Percentiles rank a stretch among this genome's conserved stretches.
These are phyloP conservation scores for Conticribra weissflogii DNA, from an alignment of 108 stramenopile genomes.

Conservation along the genomic window DNA sequence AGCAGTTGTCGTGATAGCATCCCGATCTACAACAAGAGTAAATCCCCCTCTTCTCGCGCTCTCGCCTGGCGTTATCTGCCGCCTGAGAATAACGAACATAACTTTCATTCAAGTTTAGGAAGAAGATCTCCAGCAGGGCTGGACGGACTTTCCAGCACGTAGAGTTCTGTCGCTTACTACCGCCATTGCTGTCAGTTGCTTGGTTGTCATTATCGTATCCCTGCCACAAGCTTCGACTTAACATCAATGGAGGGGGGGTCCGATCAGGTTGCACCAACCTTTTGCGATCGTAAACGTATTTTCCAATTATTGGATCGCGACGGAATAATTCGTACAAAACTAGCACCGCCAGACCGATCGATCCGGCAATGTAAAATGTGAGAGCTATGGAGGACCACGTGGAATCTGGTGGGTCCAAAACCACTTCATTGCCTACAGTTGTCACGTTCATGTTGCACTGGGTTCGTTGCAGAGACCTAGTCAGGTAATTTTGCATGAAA, in stretches of 20 bases:
- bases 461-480: too few species aligned
- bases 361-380: constrained; percentile 12
- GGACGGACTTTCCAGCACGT: neutral
- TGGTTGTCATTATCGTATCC: constrained; percentile 21
- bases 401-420: neutral
- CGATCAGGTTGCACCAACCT: constrained; percentile 37
- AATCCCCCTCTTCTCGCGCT: constrained; percentile 16
- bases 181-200: neutral
- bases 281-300: constrained; percentile 51
- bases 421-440: neutral
- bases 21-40: constrained; percentile 19
- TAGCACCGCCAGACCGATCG: constrained; percentile 14
- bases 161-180: neutral
- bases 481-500: too few species aligned
- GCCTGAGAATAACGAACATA: constrained; percentile 28
- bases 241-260: constrained; percentile 49
- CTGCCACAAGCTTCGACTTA: constrained; percentile 46
- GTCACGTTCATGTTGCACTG: neutral
- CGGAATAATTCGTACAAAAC: constrained; percentile 28
- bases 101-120: constrained; percentile 19
- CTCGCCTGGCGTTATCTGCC: constrained; percentile 30
- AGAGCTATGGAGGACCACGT: constrained; percentile 25
- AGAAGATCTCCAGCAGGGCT: constrained; percentile 28
- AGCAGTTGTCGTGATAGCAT: constrained; percentile 34
- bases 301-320: constrained; percentile 43